Evolutionary conservation across 2,329 filamentous ascomycete species (phyloP).

Genomic region (Epichloe sp.): DNA sequence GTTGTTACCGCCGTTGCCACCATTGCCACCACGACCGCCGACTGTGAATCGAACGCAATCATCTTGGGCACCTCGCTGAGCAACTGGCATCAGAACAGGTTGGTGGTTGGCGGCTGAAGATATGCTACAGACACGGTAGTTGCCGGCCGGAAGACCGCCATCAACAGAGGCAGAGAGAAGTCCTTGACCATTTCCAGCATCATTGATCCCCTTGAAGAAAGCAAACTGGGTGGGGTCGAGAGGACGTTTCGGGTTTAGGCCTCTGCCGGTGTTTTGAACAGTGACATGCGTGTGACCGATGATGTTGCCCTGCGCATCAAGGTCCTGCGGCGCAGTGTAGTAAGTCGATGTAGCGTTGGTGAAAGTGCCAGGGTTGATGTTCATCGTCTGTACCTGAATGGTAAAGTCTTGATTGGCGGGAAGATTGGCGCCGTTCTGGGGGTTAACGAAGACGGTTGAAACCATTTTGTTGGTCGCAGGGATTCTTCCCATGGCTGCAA

Average conservation of each 20-base stretch:
- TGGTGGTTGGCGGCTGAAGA: constrained; percentile 51
- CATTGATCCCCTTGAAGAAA: constrained; percentile 58
- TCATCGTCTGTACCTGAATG: constrained; percentile 37
- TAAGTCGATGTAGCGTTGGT: constrained; percentile 48
- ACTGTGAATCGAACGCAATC: constrained; percentile 50
- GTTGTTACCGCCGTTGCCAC: constrained; percentile 10
- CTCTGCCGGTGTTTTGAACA: constrained; percentile 40
- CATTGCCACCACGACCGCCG: constrained; percentile 11
- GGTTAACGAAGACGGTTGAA: constrained; percentile 40
- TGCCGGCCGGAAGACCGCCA: constrained; percentile 46
- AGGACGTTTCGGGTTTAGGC: constrained; percentile 35
- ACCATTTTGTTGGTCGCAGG: constrained; percentile 43
- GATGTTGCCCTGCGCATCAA: constrained; percentile 34
- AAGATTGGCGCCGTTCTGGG: constrained; percentile 37
- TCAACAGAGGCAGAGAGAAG: constrained; percentile 38
- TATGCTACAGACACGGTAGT: constrained; percentile 55
- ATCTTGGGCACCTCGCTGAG: constrained; percentile 53
- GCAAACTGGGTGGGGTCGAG: constrained; percentile 40
- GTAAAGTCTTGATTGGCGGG: constrained; percentile 35
- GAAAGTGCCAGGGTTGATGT: constrained; percentile 45
- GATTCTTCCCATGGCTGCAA: constrained; percentile 45
- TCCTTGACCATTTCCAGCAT: constrained; percentile 42
- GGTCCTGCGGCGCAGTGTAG: constrained; percentile 45
- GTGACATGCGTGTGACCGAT: constrained; percentile 49
- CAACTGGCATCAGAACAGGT: constrained; percentile 52